These are phyloP conservation scores for Oryza meyeriana DNA, from an alignment of 176 grass and related monocot genomes.

Conservation along the genomic window DNA sequence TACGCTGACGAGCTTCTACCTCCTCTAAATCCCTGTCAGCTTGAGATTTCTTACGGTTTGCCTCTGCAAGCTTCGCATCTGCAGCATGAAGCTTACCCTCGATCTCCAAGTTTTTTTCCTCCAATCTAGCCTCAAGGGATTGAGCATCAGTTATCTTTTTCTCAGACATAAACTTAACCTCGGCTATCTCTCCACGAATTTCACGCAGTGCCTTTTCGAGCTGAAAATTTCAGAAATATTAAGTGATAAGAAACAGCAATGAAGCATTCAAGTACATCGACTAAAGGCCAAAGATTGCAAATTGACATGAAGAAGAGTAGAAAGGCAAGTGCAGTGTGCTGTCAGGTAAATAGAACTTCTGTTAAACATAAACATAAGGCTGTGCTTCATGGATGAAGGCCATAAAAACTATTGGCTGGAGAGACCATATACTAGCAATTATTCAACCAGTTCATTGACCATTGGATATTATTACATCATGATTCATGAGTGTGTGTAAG, in stretches of 20 bases:
- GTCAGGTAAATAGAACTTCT: neutral
- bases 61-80: slow-evolving; percentile 95
- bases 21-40: slow-evolving; percentile 83
- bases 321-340: neutral
- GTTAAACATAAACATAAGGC: neutral
- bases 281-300: neutral
- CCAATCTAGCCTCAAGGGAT: slow-evolving; percentile 71
- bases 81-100: slow-evolving; percentile 82
- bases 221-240: slow-evolving; percentile 49
- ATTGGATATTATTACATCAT: slow-evolving; percentile 6
- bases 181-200: slow-evolving; percentile 73
- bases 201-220: slow-evolving; percentile 83
- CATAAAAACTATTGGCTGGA: neutral
- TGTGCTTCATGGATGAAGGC: neutral
- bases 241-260: slow-evolving; percentile 23
- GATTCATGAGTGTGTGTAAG: neutral
- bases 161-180: slow-evolving; percentile 77
- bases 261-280: neutral
- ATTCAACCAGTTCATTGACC: neutral
- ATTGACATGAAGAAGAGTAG: neutral
- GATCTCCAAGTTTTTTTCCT: slow-evolving; percentile 85
- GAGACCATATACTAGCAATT: neutral
- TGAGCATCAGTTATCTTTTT: slow-evolving; percentile 78
- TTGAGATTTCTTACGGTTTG: slow-evolving; percentile 85
- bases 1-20: slow-evolving; percentile 64